Base-by-base conservation (phyloP, 257 asterid genomes). In the Penstemon eatonii region DNA sequence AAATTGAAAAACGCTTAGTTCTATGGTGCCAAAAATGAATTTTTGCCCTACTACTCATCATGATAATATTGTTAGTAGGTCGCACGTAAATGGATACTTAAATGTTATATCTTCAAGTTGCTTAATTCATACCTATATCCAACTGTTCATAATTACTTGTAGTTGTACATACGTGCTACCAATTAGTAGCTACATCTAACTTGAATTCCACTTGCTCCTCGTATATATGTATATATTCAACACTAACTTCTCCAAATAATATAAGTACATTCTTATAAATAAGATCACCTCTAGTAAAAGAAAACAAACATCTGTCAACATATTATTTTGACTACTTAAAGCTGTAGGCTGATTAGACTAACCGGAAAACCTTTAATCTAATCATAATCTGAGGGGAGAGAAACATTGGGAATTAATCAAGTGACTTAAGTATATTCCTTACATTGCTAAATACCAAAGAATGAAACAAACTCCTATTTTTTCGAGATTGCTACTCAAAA, bases 331-430 rank as follows among this genome's bases (percentile, higher is more conserved):
- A 55, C 70, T 55, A 55, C 42, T 60, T 25, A 53, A 56, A 61
- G 40, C 71, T 65, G 73, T 73, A 63, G 57, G 68, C 39, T 70
- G 54, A 8, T 56, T 38, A 69, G 38, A 45, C 61, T 46, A 36
- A 54, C 47, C 55, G 15, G 5, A 25, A 56, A 70, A 18, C 46
- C 4, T 53, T 44, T 60, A 39, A 18, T 25, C 44, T 53, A 50
- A 56, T 19, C 33, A 33, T 12, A 39, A 42, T 41, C 12, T 12
- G 5, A 65, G 50, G 56, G 67, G 33, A 12, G 37, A 65, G 46
- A n/a, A 15, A 63, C 43, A 40, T 9, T 53, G 54, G 58, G 33
- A 41, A 52, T 51, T 46, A 33, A n/a, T 37, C 38, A 65, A 50
- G 63, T 9, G 62, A 68, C 7, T 51, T 10, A 43, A 15, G 18